These are phyloP conservation scores for Kockovaella imperatae DNA, from an alignment of 768 basidiomycete genomes.

Conservation along the genomic window DNA sequence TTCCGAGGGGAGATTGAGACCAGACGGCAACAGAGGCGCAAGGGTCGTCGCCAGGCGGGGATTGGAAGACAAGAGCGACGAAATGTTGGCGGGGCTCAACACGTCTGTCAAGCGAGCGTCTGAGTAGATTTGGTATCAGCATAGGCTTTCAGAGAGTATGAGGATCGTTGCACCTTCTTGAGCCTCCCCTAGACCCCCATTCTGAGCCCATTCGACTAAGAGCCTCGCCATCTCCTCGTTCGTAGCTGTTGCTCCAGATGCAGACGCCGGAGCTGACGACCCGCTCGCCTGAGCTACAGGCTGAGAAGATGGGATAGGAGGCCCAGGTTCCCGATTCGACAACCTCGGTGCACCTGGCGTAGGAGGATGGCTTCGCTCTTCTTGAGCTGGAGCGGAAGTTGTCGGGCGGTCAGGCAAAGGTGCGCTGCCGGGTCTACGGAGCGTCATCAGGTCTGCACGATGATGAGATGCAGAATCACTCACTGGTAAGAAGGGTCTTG, in stretches of 20 bases:
- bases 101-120: constrained; percentile 39
- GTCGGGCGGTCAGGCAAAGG: constrained; percentile 9
- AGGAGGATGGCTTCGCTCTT: constrained; percentile 21
- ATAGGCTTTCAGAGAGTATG: neutral
- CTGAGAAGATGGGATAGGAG: constrained; percentile 1
- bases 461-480: constrained; percentile 4
- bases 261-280: neutral
- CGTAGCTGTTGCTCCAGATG: neutral
- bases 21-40: constrained; percentile 74
- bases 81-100: constrained; percentile 30
- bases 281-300: neutral
- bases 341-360: constrained; percentile 26
- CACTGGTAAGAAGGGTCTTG: constrained; percentile 34
- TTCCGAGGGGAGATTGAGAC: constrained; percentile 54
- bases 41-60: constrained; percentile 63
- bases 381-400: neutral
- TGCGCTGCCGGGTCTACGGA: constrained; percentile 12
- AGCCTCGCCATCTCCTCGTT: constrained; percentile 30
- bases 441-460: neutral
- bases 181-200: constrained; percentile 18
- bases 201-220: constrained; percentile 27
- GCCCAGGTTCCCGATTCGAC: constrained; percentile 18
- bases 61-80: constrained; percentile 53
- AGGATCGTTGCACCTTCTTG: constrained; percentile 8
- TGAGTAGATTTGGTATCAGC: constrained; percentile 1